phyloP scores from a whole-genome alignment of 192 early-diverging fungal genomes.

The Tieghemiomyces parasiticus region DNA sequence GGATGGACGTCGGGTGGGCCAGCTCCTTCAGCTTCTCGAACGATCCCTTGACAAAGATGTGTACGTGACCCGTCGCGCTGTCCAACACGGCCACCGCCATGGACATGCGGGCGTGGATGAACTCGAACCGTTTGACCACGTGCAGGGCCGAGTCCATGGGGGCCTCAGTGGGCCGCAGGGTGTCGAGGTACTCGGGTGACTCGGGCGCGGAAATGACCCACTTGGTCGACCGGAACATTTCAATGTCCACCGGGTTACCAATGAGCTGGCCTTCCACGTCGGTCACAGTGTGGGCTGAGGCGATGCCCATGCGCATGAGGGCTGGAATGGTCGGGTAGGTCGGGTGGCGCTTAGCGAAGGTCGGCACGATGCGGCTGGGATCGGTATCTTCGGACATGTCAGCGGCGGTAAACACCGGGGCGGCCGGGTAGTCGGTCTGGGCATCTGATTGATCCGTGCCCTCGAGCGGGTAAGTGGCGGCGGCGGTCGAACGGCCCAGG shows the following conservation, averaged over 20 bases:
- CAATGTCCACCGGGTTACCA: slow-evolving; percentile 34
- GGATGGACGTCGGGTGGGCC: slow-evolving; percentile 29
- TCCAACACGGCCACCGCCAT: slow-evolving; percentile 27
- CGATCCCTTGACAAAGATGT: slow-evolving; percentile 30
- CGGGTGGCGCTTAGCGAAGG: background rate
- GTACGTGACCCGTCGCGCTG: slow-evolving; percentile 13
- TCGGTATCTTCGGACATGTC: too few species aligned
- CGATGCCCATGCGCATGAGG: slow-evolving; percentile 10
- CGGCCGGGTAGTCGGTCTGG: too few species aligned
- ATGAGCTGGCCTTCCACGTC: slow-evolving; percentile 20
- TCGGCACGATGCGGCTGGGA: background rate
- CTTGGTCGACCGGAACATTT: slow-evolving; percentile 32
- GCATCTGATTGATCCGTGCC: too few species aligned
- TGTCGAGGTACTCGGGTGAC: slow-evolving; percentile 21
- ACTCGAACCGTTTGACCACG: slow-evolving; percentile 34
- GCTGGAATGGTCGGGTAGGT: background rate
- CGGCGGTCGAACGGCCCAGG: too few species aligned
- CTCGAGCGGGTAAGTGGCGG: too few species aligned
- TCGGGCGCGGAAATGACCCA: slow-evolving; percentile 13
- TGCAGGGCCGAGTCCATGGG: slow-evolving; percentile 11
- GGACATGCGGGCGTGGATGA: slow-evolving; percentile 30
- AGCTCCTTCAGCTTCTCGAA: slow-evolving; percentile 56
- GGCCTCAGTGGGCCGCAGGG: slow-evolving; percentile 15
- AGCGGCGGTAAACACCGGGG: too few species aligned
- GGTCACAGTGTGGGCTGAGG: slow-evolving; percentile 28